phyloP scores from a whole-genome alignment of 1,139 yeast genomes.

The Blastobotrys buckinghamii region DNA sequence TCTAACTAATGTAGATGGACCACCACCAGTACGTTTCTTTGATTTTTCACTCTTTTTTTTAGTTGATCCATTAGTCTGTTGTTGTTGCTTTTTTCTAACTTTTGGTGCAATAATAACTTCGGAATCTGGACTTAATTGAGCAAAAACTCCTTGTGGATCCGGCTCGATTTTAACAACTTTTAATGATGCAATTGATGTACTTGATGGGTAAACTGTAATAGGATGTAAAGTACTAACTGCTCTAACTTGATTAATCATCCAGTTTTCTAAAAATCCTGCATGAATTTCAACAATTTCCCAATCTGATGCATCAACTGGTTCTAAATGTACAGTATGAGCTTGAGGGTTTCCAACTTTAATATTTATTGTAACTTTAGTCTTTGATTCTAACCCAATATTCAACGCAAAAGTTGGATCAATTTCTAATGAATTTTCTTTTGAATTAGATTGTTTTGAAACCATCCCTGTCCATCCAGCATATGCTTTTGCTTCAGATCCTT shows the following conservation, averaged over 20 bases:
- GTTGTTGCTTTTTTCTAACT: conserved; percentile 37
- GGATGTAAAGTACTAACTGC: conserved; percentile 59
- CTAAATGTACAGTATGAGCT: conserved; percentile 62
- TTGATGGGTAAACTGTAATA: conserved; percentile 66
- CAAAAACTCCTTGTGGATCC: conserved; percentile 35
- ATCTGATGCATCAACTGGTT: conserved; percentile 71
- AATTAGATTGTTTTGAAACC: conserved; percentile 34
- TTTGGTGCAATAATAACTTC: conserved; percentile 85
- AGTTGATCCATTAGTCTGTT: conserved; percentile 4
- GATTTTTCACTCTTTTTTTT: conserved; percentile 13
- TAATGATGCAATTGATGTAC: conserved; percentile 58
- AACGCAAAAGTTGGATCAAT: conserved; percentile 53
- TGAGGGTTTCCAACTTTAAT: conserved; percentile 39
- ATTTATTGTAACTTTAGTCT: conserved; percentile 37
- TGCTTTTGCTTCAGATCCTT: conserved; percentile 28
- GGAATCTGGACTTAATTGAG: conserved; percentile 62
- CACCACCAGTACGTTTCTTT: neutral
- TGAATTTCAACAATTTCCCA: conserved; percentile 91
- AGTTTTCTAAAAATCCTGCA: conserved; percentile 70
- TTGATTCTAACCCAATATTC: conserved; percentile 41
- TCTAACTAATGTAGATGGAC: conserved; percentile 44
- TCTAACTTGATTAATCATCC: conserved; percentile 72
- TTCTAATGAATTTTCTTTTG: conserved; percentile 43
- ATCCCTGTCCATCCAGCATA: conserved; percentile 87
- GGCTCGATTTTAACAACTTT: conserved; percentile 60